Conservation (phyloP, 805 yeast species). For the Tetrapisispora phaffii region DNA sequence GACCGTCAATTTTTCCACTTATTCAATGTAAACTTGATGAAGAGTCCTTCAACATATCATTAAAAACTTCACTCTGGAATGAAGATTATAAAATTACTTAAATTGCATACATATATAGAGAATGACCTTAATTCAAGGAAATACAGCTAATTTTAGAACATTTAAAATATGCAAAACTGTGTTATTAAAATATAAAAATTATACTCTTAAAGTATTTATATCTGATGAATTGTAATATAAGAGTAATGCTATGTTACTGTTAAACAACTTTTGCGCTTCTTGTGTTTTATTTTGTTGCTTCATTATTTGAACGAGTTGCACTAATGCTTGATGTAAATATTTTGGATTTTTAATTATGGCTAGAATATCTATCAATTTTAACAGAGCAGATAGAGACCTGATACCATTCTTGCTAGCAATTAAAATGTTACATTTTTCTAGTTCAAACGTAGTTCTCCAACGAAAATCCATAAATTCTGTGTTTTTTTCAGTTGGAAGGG, state of each 20-base stretch:
- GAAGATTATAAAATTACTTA: neutral
- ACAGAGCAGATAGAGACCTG: constrained; percentile 40
- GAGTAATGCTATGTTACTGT: constrained; percentile 2
- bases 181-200: too few species aligned
- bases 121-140: too few species aligned
- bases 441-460: constrained; percentile 23
- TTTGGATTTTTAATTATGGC: constrained; percentile 37
- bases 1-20: constrained; percentile 62
- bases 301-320: constrained; percentile 38
- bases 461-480: constrained; percentile 14
- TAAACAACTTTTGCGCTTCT: constrained; percentile 27
- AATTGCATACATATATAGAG: neutral
- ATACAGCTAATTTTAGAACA: neutral
- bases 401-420: constrained; percentile 36
- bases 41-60: neutral
- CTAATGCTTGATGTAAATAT: constrained; percentile 37
- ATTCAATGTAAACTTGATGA: neutral
- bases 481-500: constrained; percentile 12
- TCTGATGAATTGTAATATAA: constrained; percentile 2
- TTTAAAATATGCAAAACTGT: neutral
- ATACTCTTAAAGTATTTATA: neutral
- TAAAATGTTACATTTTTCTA: constrained; percentile 24
- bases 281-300: constrained; percentile 32
- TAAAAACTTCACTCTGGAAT: neutral
- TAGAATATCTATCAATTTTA: constrained; percentile 42